Evolutionary conservation across 108 stramenopile species (phyloP), one percentile per base, ranked within the genome.

Genomic region (Discostella pseudostelligera): DNA sequence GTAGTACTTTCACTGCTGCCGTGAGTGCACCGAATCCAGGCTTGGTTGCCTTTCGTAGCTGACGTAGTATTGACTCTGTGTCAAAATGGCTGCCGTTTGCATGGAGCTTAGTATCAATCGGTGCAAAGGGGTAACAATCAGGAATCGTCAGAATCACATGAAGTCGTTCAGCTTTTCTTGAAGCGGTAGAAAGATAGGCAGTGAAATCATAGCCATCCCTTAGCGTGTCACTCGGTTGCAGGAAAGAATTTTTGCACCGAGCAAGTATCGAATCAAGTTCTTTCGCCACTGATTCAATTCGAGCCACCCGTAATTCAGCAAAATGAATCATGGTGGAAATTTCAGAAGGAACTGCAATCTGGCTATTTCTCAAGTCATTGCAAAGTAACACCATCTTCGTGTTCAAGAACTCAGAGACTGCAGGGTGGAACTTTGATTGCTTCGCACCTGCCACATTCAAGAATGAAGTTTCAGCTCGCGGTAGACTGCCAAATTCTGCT

Each of bases 21-120:
- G 87, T 78, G 4, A 92, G 65, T 47, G 82, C 79, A 2, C 87
- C 85, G 68, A 84, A 88, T 13, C 87, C 90, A 17, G 90, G 87
- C 48, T 82, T 87, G 24, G 81, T 65, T 49, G 70, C 72, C 71
- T 84, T 87, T 22, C 56, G 55, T 39, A 92, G 60, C 21, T 67
- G 56, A 17, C 73, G 76, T 12, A 65, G 47, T 22, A 92, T 42
- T 37, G 39, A 60, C 8, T 86, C 81, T 25, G 83, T 57, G 47
- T 86, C 78, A 22, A 83, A 53, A 16, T 67, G 47, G 10, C 70
- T 81, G 22, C 74, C 53, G 21, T 65, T 62, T 0, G 76, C 32
- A 39, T 87, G 74, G 1, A 90, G 42, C 12, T 48, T 24, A 2
- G 81, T 57, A 9, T 74, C 72, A 6, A 89, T 46, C 1, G 85